Conservation (phyloP, 345 rosid species). For the sweet orange (Citrus sinensis) region DVS_A1.0 CM039161.1:21144001-21144500, state of each 20-base stretch:
- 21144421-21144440: slow-evolving; percentile 7
- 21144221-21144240: background rate
- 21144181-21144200: background rate
- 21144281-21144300: background rate
- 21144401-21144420: too few species aligned
- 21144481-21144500: slow-evolving; percentile 94
- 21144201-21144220: background rate
- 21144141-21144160: background rate
- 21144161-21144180: background rate
- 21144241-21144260: background rate
- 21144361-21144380: too few species aligned
- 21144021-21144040: slow-evolving; percentile 88
- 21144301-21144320: background rate
- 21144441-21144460: slow-evolving; percentile 41
- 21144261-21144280: background rate
- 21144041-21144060: slow-evolving; percentile 99
- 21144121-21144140: slow-evolving; percentile 86
- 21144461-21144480: slow-evolving; percentile 59
- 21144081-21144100: slow-evolving; percentile 87
- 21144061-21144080: slow-evolving; percentile 89
- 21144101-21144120: slow-evolving; percentile 96
- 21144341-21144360: background rate
- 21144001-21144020: slow-evolving; percentile 82
- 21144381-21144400: too few species aligned
- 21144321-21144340: background rate